A percentile compares a stretch with the other conserved stretches of the same genome.
These are phyloP conservation scores for Calocybe indica DNA, from an alignment of 768 basidiomycete genomes.

Conservation along the genomic window DNA sequence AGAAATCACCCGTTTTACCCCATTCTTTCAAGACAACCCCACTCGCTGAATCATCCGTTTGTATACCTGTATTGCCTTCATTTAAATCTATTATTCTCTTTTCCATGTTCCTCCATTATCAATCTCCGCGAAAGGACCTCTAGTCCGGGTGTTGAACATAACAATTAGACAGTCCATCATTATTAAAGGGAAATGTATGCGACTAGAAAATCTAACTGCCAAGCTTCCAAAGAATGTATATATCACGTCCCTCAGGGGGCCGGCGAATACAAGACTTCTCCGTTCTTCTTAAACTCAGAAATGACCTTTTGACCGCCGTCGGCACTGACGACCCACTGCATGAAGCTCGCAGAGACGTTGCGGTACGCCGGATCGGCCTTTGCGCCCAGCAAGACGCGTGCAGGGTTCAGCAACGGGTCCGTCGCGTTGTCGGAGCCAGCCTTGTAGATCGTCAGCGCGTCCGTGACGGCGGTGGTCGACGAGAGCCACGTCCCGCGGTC, in stretches of 20 bases:
- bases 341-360: constrained; percentile 29
- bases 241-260: constrained; percentile 12
- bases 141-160: too few relatives aligned
- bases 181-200: too few relatives aligned
- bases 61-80: too few relatives aligned
- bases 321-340: constrained; percentile 34
- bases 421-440: constrained; percentile 31
- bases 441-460: constrained; percentile 30
- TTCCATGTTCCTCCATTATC: too few relatives aligned
- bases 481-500: constrained; percentile 48
- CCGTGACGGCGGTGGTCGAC: constrained; percentile 24
- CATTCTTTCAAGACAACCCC: too few relatives aligned
- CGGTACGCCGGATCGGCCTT: constrained; percentile 16
- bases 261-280: constrained; percentile 21
- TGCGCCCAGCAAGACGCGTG: constrained; percentile 33
- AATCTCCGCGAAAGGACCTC: too few relatives aligned
- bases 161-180: too few relatives aligned
- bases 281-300: constrained; percentile 28
- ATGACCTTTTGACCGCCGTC: constrained; percentile 42
- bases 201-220: too few relatives aligned
- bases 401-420: constrained; percentile 44
- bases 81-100: too few relatives aligned
- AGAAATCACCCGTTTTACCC: too few relatives aligned
- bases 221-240: too few relatives aligned
- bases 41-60: too few relatives aligned